Base-by-base conservation (phyloP, 768 basidiomycete species). In the Tephrocybe sp. region DNA sequence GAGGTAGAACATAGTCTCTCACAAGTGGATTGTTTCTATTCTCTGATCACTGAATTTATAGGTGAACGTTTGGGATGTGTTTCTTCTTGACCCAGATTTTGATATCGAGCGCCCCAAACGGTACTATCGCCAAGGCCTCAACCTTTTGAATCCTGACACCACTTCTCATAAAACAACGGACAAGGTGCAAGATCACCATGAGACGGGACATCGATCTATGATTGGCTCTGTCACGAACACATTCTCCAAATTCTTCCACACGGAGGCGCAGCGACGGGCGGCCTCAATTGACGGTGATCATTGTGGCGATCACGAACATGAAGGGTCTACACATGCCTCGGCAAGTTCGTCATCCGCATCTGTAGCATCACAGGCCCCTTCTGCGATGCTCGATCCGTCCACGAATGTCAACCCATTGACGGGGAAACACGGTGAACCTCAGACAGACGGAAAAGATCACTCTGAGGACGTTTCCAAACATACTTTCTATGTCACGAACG, bases 401-500 rank as follows among this genome's bases (percentile, higher is more conserved):
- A 90, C 87, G n/a, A 83, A 89, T 58, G 63, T 71, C 25, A 79
- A 86, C 56, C 85, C 87, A 1, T 58, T 88, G 27, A 53, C 63
- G 8, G 42, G 16, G 30, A 49, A 64, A 30, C 52, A 54, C 36
- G 53, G 61, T 19, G 41, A 62, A 41, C 48, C 60, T 13, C 50
- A 9, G 15, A 12, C 47, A 63, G 54, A 59, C 25, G 40, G 58
- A 46, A 42, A 58, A 62, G 57, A 59, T 28, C 59, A 64, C 8
- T 63, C 64, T 12, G 68, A 69, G 25, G 73, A 76, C 35, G 87
- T 93, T 5, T 91, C 88, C 32, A 92, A 89, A 58, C 96, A 98
- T 67, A 96, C 92, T 1, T 98, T 98, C 68, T 97, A 90, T 60
- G 81, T 99, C 51, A 77, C 86, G 53, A 98, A 97, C 63, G 86